Evolutionary conservation across 352 stramenopile genomes (phyloP).

Genomic region (Pythium phragmitis): DNA sequence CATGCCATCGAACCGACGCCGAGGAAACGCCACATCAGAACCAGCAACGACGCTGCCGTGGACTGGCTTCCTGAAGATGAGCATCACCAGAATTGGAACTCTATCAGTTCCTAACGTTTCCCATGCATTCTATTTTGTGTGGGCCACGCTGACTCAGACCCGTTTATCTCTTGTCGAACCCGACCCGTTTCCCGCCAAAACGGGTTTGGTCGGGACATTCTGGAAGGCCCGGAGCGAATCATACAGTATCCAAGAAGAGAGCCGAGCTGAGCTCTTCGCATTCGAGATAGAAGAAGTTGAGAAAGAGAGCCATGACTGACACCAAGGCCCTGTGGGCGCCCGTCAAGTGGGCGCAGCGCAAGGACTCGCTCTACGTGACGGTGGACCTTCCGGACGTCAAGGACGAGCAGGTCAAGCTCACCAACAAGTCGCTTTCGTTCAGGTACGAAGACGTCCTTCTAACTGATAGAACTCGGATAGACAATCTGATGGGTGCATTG

Average conservation of each 20-base stretch:
- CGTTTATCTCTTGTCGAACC: not conserved
- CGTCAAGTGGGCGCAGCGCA: constrained; percentile 96
- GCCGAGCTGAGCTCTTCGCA: not conserved
- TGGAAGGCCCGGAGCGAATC: constrained; percentile 29
- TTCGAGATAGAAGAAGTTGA: not conserved
- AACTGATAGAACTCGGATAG: constrained; percentile 1
- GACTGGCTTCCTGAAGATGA: constrained; percentile 11
- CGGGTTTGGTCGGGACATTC: constrained; percentile 21
- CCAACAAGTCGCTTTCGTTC: constrained; percentile 89
- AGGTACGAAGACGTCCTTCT: constrained; percentile 34
- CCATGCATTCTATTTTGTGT: not conserved
- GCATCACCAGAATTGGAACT: not conserved
- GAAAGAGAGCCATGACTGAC: constrained; percentile 9
- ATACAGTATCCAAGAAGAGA: constrained; percentile 18
- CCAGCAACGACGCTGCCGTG: constrained; percentile 1
- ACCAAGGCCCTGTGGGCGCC: constrained; percentile 78
- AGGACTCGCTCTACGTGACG: constrained; percentile 95
- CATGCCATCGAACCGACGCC: not conserved
- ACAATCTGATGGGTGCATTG: not conserved
- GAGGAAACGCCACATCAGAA: not conserved
- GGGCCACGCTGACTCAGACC: not conserved
- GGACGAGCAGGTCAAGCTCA: constrained; percentile 91
- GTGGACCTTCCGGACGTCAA: constrained; percentile 94
- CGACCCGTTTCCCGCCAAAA: too few relatives aligned
- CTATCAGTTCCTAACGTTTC: constrained; percentile 10